phyloP scores from a whole-genome alignment of 495 filamentous ascomycete species.

The Hypoxylon lenormandii region DNA sequence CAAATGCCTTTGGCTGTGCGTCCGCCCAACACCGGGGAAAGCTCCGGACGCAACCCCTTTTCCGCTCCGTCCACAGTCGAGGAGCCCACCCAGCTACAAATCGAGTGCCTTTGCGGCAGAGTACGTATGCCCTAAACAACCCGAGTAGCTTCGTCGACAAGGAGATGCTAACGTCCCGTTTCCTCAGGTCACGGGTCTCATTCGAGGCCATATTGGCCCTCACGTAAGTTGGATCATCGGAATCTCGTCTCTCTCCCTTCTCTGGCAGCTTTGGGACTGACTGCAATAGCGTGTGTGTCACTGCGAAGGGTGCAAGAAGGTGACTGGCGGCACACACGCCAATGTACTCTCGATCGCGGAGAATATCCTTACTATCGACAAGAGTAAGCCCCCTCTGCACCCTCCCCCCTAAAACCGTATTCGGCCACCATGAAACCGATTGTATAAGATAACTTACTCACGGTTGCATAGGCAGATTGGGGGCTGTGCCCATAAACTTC shows the following conservation, averaged over 20 bases:
- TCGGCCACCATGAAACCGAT: too few species aligned
- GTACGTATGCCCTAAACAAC: slow-evolving; percentile 13
- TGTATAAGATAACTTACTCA: too few species aligned
- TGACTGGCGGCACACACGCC: slow-evolving; percentile 23
- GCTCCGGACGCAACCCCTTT: too few species aligned
- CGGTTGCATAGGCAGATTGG: too few species aligned
- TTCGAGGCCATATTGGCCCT: not conserved
- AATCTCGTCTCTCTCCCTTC: not conserved
- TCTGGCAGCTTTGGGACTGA: slow-evolving; percentile 4
- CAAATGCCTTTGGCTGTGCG: too few species aligned
- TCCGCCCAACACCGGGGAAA: too few species aligned
- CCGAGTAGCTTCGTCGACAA: too few species aligned
- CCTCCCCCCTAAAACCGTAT: too few species aligned
- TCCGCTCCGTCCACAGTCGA: too few species aligned
- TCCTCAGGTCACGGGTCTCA: slow-evolving; percentile 9
- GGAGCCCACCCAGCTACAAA: too few species aligned
- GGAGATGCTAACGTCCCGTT: slow-evolving; percentile 2
- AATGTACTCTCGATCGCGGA: slow-evolving; percentile 5
- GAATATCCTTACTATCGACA: slow-evolving; percentile 5
- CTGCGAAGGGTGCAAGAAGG: slow-evolving; percentile 28
- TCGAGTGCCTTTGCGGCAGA: slow-evolving; percentile 26
- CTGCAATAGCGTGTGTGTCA: slow-evolving; percentile 30
- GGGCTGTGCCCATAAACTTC: too few species aligned
- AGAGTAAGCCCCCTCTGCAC: too few species aligned
- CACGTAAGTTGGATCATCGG: slow-evolving; percentile 20